phyloP scores from a whole-genome alignment of 768 basidiomycete species.

The Suillus occidentalis region DNA sequence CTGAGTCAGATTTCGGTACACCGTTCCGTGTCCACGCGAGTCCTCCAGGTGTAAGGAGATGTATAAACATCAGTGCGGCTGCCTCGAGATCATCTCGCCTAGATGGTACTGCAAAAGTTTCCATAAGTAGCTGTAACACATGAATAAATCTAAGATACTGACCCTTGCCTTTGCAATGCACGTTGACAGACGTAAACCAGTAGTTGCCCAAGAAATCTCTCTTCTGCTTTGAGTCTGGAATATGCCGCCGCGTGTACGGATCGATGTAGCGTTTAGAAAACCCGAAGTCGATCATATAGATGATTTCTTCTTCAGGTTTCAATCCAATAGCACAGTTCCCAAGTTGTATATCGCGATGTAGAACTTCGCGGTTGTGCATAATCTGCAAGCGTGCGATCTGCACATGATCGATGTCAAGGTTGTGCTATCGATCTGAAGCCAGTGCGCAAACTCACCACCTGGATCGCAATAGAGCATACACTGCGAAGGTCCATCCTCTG shows the following conservation, averaged over 20 bases:
- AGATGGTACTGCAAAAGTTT: conserved; percentile 57
- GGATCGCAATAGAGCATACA: conserved; percentile 73
- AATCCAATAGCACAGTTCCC: conserved; percentile 73
- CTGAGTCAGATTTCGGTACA: conserved; percentile 67
- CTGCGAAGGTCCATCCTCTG: conserved; percentile 67
- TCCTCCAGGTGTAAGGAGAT: conserved; percentile 74
- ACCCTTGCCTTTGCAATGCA: conserved; percentile 80
- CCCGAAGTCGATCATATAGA: conserved; percentile 88
- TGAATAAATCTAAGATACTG: conserved; percentile 19
- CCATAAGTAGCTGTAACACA: conserved; percentile 21
- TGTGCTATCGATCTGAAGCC: not conserved
- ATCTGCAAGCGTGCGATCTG: conserved; percentile 73
- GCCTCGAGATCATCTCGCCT: conserved; percentile 81
- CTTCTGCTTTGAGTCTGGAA: conserved; percentile 64
- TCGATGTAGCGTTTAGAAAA: conserved; percentile 82
- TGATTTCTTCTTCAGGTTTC: conserved; percentile 52
- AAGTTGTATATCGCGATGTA: conserved; percentile 79
- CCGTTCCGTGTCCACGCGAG: conserved; percentile 79
- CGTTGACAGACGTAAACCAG: conserved; percentile 78
- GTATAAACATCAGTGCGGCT: conserved; percentile 75
- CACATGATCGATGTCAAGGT: conserved; percentile 11
- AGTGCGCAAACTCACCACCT: conserved; percentile 53
- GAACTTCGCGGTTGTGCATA: conserved; percentile 72
- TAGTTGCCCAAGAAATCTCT: conserved; percentile 83
- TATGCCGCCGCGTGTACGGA: conserved; percentile 61